These are phyloP conservation scores for Moesziomyces parantarcticus DNA, from an alignment of 1,284 basidiomycete species.

Conservation along the genomic window DNA sequence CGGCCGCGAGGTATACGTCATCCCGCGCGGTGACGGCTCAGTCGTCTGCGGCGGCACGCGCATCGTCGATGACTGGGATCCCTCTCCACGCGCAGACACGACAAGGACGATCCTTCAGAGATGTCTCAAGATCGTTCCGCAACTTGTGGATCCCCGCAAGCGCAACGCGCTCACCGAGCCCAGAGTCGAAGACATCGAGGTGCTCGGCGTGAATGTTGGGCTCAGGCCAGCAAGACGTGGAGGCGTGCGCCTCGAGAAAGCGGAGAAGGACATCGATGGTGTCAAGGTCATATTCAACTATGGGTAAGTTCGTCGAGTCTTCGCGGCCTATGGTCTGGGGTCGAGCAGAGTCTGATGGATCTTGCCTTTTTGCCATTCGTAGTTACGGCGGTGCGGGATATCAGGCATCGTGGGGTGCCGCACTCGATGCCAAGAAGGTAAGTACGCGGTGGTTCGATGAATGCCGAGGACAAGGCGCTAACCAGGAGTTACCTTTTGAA, in stretches of 20 bases:
- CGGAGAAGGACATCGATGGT: constrained; percentile 13
- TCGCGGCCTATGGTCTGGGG: too few species aligned
- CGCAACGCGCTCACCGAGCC: constrained; percentile 1
- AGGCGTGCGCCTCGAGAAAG: constrained; percentile 46
- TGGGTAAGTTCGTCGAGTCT: constrained; percentile 11
- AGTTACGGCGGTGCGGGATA: constrained; percentile 55
- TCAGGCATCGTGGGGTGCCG: constrained; percentile 61
- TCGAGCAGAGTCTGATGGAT: background rate
- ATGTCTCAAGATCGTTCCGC: constrained; percentile 38
- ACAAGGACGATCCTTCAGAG: constrained; percentile 49
- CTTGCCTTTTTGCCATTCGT: background rate
- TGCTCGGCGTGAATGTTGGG: constrained; percentile 52
- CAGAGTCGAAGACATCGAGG: constrained; percentile 41
- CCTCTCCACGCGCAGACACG: constrained; percentile 30
- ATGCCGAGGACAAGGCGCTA: background rate
- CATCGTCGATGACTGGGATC: constrained; percentile 44
- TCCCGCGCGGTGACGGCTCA: constrained; percentile 57
- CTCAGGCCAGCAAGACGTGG: constrained; percentile 51
- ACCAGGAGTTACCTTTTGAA: background rate
- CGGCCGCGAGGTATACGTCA: constrained; percentile 55
- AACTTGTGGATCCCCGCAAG: constrained; percentile 24
- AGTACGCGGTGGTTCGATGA: background rate
- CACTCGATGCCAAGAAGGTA: constrained; percentile 41
- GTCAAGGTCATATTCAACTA: constrained; percentile 39
- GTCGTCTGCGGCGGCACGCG: constrained; percentile 60